Evolutionary conservation across 768 basidiomycete genomes (phyloP).

Genomic region (Megacollybia marginata): DNA sequence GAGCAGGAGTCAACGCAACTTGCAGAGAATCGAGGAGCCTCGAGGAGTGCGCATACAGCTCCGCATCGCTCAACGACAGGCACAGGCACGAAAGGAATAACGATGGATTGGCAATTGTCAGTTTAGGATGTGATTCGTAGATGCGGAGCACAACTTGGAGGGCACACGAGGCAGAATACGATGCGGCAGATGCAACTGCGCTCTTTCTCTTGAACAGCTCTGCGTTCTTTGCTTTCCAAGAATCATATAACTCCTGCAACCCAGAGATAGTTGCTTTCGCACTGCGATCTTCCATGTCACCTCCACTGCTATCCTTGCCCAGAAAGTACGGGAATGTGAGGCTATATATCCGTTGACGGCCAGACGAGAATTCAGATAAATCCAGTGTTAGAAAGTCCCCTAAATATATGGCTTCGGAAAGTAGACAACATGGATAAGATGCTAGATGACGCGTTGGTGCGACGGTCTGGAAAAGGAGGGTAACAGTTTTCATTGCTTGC

Average conservation of each 20-base stretch:
- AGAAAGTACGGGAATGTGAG: constrained; percentile 9
- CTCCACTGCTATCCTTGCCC: constrained; percentile 9
- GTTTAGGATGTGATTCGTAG: constrained; percentile 5
- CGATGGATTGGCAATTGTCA: constrained; percentile 7
- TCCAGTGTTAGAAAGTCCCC: constrained; percentile 7
- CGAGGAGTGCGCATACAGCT: constrained; percentile 2
- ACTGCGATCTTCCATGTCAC: constrained; percentile 11
- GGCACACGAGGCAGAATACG: constrained; percentile 6
- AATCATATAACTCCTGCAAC: constrained; percentile 7
- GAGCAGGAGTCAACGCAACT: constrained; percentile 2
- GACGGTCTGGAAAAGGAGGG: background rate
- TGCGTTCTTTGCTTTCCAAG: constrained; percentile 8
- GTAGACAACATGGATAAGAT: constrained; percentile 6
- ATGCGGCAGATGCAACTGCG: background rate
- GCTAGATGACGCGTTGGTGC: background rate
- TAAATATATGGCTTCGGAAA: constrained; percentile 8
- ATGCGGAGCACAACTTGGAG: constrained; percentile 6
- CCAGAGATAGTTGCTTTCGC: constrained; percentile 9
- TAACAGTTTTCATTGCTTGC: constrained; percentile 3
- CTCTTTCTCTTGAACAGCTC: constrained; percentile 3
- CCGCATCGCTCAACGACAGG: constrained; percentile 7
- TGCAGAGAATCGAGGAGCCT: constrained; percentile 5
- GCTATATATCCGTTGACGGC: background rate
- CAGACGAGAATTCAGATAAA: constrained; percentile 1
- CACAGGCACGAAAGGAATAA: constrained; percentile 11